A percentile compares a stretch with the other conserved stretches of the same genome.
Conservation (phyloP, 805 yeast species). For the Starmera caribaea region DNA sequence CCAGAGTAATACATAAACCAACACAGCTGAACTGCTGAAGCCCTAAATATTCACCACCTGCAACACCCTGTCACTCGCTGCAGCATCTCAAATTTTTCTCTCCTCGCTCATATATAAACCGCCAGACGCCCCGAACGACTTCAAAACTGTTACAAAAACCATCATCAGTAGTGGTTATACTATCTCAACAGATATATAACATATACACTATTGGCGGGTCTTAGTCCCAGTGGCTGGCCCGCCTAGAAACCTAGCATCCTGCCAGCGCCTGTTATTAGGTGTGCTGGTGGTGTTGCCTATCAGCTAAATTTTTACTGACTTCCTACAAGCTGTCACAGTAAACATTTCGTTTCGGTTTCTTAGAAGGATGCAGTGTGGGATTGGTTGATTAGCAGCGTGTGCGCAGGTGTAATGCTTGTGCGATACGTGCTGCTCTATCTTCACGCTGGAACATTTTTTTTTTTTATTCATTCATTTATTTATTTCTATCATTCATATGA, state of each 20-base stretch:
- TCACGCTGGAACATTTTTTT: constrained; percentile 17
- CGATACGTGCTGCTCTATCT: constrained; percentile 13
- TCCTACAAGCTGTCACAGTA: constrained; percentile 63
- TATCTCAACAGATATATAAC: constrained; percentile 59
- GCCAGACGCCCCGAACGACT: too few species aligned
- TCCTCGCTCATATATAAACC: too few species aligned
- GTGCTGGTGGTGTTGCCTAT: constrained; percentile 22
- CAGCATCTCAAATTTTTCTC: too few species aligned
- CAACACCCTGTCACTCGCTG: too few species aligned
- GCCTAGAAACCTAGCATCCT: constrained; percentile 21
- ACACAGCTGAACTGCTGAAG: too few species aligned
- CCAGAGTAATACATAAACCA: too few species aligned
- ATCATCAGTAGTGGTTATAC: constrained; percentile 81
- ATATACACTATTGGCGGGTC: constrained; percentile 20
- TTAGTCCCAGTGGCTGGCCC: constrained; percentile 5
- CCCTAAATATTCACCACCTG: too few species aligned
- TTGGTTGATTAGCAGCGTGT: constrained; percentile 11
- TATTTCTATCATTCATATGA: too few species aligned
- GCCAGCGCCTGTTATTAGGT: constrained; percentile 17
- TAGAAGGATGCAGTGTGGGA: constrained; percentile 33
- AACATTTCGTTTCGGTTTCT: constrained; percentile 71
- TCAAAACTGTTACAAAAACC: constrained; percentile 15
- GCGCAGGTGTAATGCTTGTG: not conserved
- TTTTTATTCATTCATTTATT: not conserved
- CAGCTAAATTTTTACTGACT: constrained; percentile 71